phyloP scores from a whole-genome alignment of 129 eudicot genomes.

The Centaurea solstitialis region DNA sequence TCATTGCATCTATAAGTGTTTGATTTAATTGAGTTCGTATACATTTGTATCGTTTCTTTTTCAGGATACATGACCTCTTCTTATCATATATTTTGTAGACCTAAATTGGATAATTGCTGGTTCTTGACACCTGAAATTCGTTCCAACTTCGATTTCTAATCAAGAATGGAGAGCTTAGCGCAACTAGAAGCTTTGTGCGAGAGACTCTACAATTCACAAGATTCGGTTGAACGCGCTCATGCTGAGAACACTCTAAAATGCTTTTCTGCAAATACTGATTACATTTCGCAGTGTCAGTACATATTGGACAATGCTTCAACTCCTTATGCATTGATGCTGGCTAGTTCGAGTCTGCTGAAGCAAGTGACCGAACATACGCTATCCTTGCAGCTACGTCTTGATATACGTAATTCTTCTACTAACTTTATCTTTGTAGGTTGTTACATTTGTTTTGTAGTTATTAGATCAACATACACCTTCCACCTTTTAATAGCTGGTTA shows the following conservation, averaged over 20 bases:
- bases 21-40: constrained; percentile 21
- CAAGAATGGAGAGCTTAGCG: constrained; percentile 91
- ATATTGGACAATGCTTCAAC: constrained; percentile 92
- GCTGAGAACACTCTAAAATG: constrained; percentile 92
- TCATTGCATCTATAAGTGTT: constrained; percentile 2
- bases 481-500: neutral
- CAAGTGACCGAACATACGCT: constrained; percentile 98
- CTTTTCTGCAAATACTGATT: constrained; percentile 81
- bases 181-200: constrained; percentile 96
- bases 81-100: constrained; percentile 60
- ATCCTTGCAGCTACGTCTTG: constrained; percentile 94
- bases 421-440: constrained; percentile 9
- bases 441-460: neutral
- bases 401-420: constrained; percentile 72
- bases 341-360: constrained; percentile 98
- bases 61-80: constrained; percentile 37
- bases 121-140: constrained; percentile 56
- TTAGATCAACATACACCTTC: constrained; percentile 7
- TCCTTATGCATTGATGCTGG: constrained; percentile 98
- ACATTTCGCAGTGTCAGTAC: constrained; percentile 95
- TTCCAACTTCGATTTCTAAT: constrained; percentile 28
- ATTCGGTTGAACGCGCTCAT: constrained; percentile 91
- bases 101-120: constrained; percentile 62
- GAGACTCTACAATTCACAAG: constrained; percentile 95
- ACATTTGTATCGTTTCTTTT: constrained; percentile 11